Evolutionary conservation across 495 filamentous ascomycete genomes (phyloP), one percentile per base, ranked within the genome.

Genomic region (Antarctomyces pellizariae): DNA sequence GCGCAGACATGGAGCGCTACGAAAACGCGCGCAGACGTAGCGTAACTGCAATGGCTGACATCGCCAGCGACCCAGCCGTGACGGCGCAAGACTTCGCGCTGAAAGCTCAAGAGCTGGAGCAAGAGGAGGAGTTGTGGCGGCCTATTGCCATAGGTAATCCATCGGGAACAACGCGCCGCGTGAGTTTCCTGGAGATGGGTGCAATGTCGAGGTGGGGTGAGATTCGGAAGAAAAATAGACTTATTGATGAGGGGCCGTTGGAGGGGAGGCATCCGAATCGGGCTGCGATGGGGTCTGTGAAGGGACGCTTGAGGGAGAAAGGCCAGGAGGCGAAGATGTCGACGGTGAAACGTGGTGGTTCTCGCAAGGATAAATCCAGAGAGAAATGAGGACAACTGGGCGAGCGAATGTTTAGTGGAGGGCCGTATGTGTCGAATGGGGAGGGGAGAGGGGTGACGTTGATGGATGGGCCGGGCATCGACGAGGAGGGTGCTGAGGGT

Each of bases 71-170:
- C 16, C 43, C 50, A 7, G 43, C 35, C 12, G 38, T 39, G 13
- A 37, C 32, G 40, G 49, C 13, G 40, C 45, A 22, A 36, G 22
- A 27, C 28, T 41, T 32, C 29, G 49, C 46, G 25, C 41, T 46
- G 11, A 48, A 40, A 19, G 44, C 43, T 23, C 38, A 46, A 28
- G 49, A 46, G 25, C 46, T 42, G 16, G 45, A 51, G 18, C 45
- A 50, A 16, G 62, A 64, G 29, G 59, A 64, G 17, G 59, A 64
- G 18, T 52, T 58, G 27, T 75, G 67, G 68, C 61, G 62, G 32
- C 64, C 71, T 0, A 49, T 66, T 13, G 57, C 75, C 33, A 60
- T 75, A 34, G 71, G 71, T 18, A 71, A 70, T 48, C 71, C 71
- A 17, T 59, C 55, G 13, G 60, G 67, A 13, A 67, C 60, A 39